Base-by-base conservation (phyloP, 129 eudicot genomes). In the Ambrosia artemisiifolia region DNA sequence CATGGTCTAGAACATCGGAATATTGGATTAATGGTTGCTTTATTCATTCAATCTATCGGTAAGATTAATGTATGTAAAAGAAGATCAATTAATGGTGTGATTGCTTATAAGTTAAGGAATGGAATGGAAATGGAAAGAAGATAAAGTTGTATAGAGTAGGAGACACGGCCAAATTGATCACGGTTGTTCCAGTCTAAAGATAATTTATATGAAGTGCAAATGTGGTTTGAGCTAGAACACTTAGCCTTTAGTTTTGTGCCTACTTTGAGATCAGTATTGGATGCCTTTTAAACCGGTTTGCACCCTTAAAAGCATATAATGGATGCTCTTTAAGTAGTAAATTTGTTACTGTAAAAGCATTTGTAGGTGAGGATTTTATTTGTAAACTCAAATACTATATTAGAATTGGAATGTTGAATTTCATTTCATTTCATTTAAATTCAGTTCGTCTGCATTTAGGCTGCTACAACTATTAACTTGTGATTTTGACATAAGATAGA, bases 61-160 rank as follows among this genome's bases (percentile, higher is more conserved):
- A 61, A 48, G 70, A 63, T 47, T 57, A 73, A 17, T 73, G 35
- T 32, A 33, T 14, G 32, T 57, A 43, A 48, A 72, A 46, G 68
- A 30, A 30, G 65, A 30, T 67, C 71, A 67, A 5, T 44, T 12
- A 46, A 24, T 3, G 35, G 42, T 6, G 56, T 30, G 55, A 47
- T 43, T 67, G 19, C 8, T 46, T 47, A 12, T 12, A 65, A 20
- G 11, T 34, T 2, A 61, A 33, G 34, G 28, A 14, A n/a, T 63
- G 68, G 40, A 65, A 12, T 65, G 38, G 47, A 65, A 65, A 12
- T 65, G 38, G 47, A 19, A 36, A 20, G 17, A 12, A 17, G 54
- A 43, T 11, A 19, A 19, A 60, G 14, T 12, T 32, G 20, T 32
- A 30, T 10, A 10, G 2, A 4, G 17, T 65, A 42, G 14, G 34